Evolutionary conservation across 192 early-diverging fungal genomes (phyloP), one percentile per base, ranked within the genome.

Genomic region (Linnemannia elongata): DNA sequence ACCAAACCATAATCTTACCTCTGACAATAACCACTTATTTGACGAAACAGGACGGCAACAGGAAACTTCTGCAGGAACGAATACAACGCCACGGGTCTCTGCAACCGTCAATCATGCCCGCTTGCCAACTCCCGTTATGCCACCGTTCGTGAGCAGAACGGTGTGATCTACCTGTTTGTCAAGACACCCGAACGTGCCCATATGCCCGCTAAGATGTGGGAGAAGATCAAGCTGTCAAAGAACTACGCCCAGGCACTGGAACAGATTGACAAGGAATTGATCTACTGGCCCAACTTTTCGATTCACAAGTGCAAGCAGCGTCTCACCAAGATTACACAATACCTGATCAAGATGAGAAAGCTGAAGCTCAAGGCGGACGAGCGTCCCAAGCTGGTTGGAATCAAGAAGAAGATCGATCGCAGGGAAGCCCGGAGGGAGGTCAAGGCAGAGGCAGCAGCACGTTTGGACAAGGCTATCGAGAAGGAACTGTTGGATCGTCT

Each of bases 281-380:
- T 94, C 54, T 95, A 97, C 89, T 99, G 97, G 97, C 98, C 97
- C 78, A 90, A 93, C 72, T 98, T 97, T 88, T 91, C 95, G 87
- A 90, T 96, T 74, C 96, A 98, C 93, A 98, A 97, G 91, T 98
- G 97, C 92, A 99, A 99, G 87, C 98, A 99, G 87, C 93, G 98
- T 69, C 77, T 98, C 69, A 99, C 98, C 45, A 98, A 97, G 91
- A 96, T 98, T 70, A 98, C 96, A 41, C 98, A 99, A 88, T 98
- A 97, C 76, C 90, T 99, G 68, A 97, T 98, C 83, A 94, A 96
- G 80, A 97, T 97, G 96, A 93, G 98, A 78, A 94, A 95, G 83
- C 91, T 99, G 77, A 93, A 94, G 75, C 89, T 97, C 36, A 98
- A 97, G 88, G 95, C 94, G 79, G 92, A 78, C 52, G 86, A 90